Percentiles rank a stretch among this genome's conserved stretches.
phyloP scores from a whole-genome alignment of 805 yeast species.

The Sugiyamaella chiloensis region DNA sequence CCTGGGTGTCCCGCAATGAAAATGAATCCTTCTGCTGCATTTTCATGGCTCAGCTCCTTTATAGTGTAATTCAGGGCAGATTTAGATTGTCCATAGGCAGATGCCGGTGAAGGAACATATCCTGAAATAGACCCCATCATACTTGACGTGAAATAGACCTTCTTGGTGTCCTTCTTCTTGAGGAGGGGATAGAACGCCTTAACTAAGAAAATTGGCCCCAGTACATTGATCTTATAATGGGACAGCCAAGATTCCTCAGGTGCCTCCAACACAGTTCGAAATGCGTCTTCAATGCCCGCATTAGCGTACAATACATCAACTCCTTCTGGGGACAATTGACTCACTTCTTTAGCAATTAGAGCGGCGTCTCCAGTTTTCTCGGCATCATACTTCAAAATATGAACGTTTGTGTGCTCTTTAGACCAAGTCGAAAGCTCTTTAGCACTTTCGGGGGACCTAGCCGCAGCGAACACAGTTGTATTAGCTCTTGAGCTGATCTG shows the following conservation, averaged over 20 bases:
- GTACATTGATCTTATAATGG: constrained; percentile 26
- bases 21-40: constrained; percentile 28
- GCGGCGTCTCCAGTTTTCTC: neutral
- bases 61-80: constrained; percentile 38
- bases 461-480: constrained; percentile 29
- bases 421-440: constrained; percentile 18
- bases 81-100: constrained; percentile 39
- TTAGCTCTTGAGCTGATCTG: constrained; percentile 26
- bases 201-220: constrained; percentile 29
- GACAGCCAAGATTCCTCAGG: constrained; percentile 12
- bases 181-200: constrained; percentile 28
- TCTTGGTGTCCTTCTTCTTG: constrained; percentile 23
- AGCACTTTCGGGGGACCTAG: constrained; percentile 20
- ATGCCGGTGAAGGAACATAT: constrained; percentile 19
- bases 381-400: constrained; percentile 28
- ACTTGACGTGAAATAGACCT: constrained; percentile 32
- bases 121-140: constrained; percentile 29
- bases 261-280: constrained; percentile 2
- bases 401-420: constrained; percentile 22
- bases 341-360: constrained; percentile 1
- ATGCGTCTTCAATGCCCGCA: constrained; percentile 27
- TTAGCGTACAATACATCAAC: constrained; percentile 31
- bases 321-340: constrained; percentile 14
- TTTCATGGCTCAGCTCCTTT: constrained; percentile 31
- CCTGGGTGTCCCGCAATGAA: constrained; percentile 42